phyloP scores from a whole-genome alignment of 1,284 basidiomycete genomes.

The Malassezia arunalokei region DNA sequence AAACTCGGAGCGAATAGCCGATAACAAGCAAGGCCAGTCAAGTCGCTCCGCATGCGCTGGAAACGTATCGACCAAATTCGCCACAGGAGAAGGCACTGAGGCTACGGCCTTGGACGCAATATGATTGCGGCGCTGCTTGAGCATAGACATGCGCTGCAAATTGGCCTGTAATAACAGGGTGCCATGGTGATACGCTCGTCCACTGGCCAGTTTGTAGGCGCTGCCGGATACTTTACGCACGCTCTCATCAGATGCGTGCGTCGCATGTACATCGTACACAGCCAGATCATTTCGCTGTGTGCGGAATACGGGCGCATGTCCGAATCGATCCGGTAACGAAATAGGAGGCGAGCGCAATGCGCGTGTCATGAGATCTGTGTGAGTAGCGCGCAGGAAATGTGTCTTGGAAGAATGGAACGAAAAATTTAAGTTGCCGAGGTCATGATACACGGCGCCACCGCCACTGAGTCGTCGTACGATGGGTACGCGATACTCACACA shows the following conservation, averaged over 20 bases:
- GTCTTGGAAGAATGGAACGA: constrained; percentile 76
- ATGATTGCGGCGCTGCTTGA: constrained; percentile 56
- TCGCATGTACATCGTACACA: constrained; percentile 12
- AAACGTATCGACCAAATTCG: constrained; percentile 60
- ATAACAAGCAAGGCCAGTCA: constrained; percentile 60
- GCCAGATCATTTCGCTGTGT: constrained; percentile 73
- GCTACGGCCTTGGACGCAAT: constrained; percentile 70
- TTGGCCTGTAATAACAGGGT: constrained; percentile 73
- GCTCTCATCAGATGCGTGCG: constrained; percentile 11
- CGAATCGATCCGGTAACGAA: constrained; percentile 3
- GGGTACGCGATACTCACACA: constrained; percentile 55
- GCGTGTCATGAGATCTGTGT: constrained; percentile 64
- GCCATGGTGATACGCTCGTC: constrained; percentile 90
- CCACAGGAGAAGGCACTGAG: constrained; percentile 82
- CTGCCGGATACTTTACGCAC: constrained; percentile 75
- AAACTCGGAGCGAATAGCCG: constrained; percentile 64
- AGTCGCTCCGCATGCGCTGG: constrained; percentile 44
- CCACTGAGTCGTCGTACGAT: constrained; percentile 79
- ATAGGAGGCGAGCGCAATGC: constrained; percentile 57
- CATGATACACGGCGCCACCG: constrained; percentile 95
- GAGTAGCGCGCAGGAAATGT: constrained; percentile 67
- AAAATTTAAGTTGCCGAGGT: constrained; percentile 92
- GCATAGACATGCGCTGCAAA: constrained; percentile 24
- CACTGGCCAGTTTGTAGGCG: constrained; percentile 87
- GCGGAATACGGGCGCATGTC: constrained; percentile 46